Evolutionary conservation across 176 grass and related monocot genomes (phyloP), one percentile per base, ranked within the genome.

Genomic region (Raddia distichophylla): DNA sequence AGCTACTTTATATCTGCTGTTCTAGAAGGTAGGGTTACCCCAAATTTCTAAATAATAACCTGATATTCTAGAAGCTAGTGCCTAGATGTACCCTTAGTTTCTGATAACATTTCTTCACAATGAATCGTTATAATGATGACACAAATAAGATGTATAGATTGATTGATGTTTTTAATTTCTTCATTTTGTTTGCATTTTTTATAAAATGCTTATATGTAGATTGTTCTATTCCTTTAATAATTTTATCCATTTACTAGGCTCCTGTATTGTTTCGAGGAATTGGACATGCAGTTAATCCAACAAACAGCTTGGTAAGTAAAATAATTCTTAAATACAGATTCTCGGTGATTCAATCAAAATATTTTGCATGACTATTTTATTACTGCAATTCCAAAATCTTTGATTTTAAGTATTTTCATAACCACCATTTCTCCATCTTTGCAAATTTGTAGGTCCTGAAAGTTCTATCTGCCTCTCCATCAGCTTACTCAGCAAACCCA

Each of bases 401-500:
- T 43, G 3, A 47, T 5, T 43, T 65, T 60, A 32, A 3, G 0
- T 32, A 66, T 70, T 70, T 45, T 17, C 27, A 66, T 81, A 53
- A 84, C n/a, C 67, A 35, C 4, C 5, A 27, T 75, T 37, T 56
- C 13, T 48, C 48, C 10, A n/a, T 64, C n/a, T 84, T 27, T 56
- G 49, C 2, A 12, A 34, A 67, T 77, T 61, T 15, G 3, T 87
- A 98, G 95, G 92, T 95, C 52, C 64, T 99, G 74, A 99, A 95
- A 87, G 91, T 91, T 72, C 85, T 99, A 49, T 93, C 91, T 71
- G 87, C 96, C 11, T 99, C 91, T 59, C 77, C 91, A 42, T 95
- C 96, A 83, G 93, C 96, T 49, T 99, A 95, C 84, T 99, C 91
- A 63, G 93, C 91, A 85, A 99, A 95, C 50, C 93, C 89, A 47